A percentile compares a stretch with the other conserved stretches of the same genome.
These are phyloP conservation scores for Neofusicoccum sp. DNA, from an alignment of 2,329 filamentous ascomycete species.

Conservation along the genomic window DNA sequence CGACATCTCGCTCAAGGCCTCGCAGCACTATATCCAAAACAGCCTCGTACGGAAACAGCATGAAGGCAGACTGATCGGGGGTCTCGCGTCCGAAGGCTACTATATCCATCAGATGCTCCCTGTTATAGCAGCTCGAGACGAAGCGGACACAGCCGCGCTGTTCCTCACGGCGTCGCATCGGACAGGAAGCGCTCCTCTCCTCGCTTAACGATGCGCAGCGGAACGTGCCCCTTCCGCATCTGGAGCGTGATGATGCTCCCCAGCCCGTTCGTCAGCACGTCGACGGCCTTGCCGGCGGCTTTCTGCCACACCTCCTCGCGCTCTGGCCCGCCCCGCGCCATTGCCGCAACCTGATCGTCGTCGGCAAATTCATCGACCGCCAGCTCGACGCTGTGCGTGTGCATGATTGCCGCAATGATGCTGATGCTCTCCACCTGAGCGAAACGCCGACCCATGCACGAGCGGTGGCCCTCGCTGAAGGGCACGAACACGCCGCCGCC, in stretches of 20 bases:
- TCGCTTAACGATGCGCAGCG: slow-evolving; percentile 68
- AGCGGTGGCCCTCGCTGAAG: slow-evolving; percentile 58
- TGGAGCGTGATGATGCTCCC: slow-evolving; percentile 72
- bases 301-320: slow-evolving; percentile 61
- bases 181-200: slow-evolving; percentile 68
- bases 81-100: neutral
- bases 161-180: slow-evolving; percentile 20
- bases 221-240: slow-evolving; percentile 63
- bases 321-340: slow-evolving; percentile 49
- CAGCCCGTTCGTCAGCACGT: slow-evolving; percentile 57
- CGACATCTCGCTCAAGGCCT: neutral
- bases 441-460: slow-evolving; percentile 59
- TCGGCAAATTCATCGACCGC: slow-evolving; percentile 57
- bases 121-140: slow-evolving; percentile 5
- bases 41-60: slow-evolving; percentile 6
- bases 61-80: neutral
- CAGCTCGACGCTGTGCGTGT: slow-evolving; percentile 68
- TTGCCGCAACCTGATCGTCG: slow-evolving; percentile 45
- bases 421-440: slow-evolving; percentile 61
- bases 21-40: slow-evolving; percentile 9
- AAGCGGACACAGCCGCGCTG: neutral
- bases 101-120: neutral
- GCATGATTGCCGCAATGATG: slow-evolving; percentile 55
- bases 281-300: slow-evolving; percentile 59
- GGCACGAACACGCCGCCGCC: slow-evolving; percentile 57